Conservation (phyloP, 129 eudicot genomes). For the Helianthus annuus region DNA sequence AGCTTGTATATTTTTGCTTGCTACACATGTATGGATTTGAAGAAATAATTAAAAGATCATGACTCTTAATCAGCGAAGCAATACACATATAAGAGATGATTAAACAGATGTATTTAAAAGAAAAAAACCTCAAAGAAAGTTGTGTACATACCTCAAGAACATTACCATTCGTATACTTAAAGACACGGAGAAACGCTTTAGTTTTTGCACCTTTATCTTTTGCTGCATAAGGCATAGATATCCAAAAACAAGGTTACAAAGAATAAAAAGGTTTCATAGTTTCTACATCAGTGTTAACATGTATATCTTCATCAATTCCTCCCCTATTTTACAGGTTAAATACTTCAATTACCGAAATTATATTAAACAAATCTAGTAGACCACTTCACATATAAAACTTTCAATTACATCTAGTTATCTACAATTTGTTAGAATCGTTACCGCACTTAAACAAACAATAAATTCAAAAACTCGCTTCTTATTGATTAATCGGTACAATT, state of each 20-base stretch:
- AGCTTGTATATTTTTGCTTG: conserved; percentile 89
- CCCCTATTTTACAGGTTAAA: not conserved
- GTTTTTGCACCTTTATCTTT: conserved; percentile 58
- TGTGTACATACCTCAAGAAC: conserved; percentile 68
- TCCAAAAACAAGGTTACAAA: conserved; percentile 14
- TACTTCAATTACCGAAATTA: not conserved
- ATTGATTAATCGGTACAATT: no score
- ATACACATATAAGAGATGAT: conserved; percentile 19
- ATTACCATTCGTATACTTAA: conserved; percentile 78
- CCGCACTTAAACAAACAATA: no score
- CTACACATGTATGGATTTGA: conserved; percentile 39
- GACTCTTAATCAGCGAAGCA: conserved; percentile 5
- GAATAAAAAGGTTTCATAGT: not conserved
- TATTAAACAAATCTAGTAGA: not conserved
- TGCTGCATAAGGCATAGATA: conserved; percentile 50
- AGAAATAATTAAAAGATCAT: conserved; percentile 9
- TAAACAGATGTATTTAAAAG: not conserved
- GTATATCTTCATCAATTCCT: conserved; percentile 9
- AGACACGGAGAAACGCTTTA: conserved; percentile 81
- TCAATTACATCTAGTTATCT: no score
- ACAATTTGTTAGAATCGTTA: no score
- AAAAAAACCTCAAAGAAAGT: not conserved
- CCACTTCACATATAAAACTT: no score
- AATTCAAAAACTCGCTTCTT: no score
- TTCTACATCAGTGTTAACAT: conserved; percentile 6